Percentiles rank a stretch among this genome's conserved stretches.
Conservation (phyloP, 805 yeast genomes). For the Phaffomyces antillensis region DNA sequence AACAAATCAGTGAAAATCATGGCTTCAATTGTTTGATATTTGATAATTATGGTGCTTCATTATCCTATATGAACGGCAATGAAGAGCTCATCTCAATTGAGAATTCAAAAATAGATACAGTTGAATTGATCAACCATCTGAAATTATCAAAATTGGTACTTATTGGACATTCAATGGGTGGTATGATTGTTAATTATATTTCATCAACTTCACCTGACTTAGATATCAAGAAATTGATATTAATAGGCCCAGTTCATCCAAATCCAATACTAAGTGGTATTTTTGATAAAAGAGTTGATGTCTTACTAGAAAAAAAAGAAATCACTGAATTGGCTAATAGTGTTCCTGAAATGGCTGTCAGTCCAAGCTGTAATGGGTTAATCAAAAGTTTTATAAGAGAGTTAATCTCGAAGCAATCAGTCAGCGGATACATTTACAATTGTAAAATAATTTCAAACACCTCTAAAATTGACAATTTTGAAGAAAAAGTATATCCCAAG, state of each 20-base stretch:
- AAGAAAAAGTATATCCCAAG: neutral
- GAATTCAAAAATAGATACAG: neutral
- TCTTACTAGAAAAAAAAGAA: neutral
- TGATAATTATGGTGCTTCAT: constrained; percentile 5
- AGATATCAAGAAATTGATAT: neutral
- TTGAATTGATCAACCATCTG: constrained; percentile 1
- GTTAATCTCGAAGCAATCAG: constrained; percentile 1
- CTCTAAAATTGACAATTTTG: neutral
- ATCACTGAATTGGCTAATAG: neutral
- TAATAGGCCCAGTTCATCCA: neutral
- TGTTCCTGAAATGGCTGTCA: constrained; percentile 1
- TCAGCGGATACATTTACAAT: constrained; percentile 3
- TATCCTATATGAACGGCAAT: neutral
- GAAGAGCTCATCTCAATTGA: neutral
- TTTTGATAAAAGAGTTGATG: neutral
- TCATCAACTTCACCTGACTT: neutral
- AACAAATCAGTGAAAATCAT: neutral
- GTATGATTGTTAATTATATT: constrained; percentile 3
- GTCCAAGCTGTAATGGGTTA: neutral
- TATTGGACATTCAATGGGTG: constrained; percentile 8
- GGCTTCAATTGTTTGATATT: constrained; percentile 2
- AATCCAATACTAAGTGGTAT: neutral
- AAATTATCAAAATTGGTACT: neutral
- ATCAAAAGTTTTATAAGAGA: constrained; percentile 3
- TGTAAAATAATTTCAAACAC: constrained; percentile 1